Evolutionary conservation across 129 eudicot species (phyloP), one percentile per base, ranked within the genome.

Genomic region (Pulicaria dysenterica): DNA sequence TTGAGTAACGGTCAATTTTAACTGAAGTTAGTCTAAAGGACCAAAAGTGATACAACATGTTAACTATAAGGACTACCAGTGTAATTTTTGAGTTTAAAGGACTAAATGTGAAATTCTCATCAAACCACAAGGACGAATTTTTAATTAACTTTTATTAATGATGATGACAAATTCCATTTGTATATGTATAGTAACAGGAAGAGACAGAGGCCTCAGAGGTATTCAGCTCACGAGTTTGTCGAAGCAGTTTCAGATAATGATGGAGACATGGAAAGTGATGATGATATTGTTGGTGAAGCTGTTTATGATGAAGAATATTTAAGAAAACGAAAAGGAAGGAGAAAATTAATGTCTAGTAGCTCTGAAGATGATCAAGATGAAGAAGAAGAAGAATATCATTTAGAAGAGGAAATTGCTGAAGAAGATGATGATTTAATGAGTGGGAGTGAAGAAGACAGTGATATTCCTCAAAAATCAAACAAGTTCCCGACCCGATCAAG

Each of bases 271-370:
- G 89, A 91, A 63, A 88, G 89, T 58, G 96, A 89, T 42, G 91
- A 90, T 56, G 97, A 94, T 73, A 86, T 94, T 57, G 97, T 88
- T 56, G 98, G 98, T 4, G 98, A 94, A 83, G 98, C 80, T 4
- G 93, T 94, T 5, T 94, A 94, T 68, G 97, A 94, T 61, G 97
- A 94, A 6, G 98, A 94, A 44, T 94, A 94, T 76, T 34, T 94
- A 49, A 86, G 79, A 71, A 80, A 74, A 62, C 79, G 88, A 71
- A 94, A 90, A 75, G 81, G 79, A 55, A 79, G 72, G 80, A 85
- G 84, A 70, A 85, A 81, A 51, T 24, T 24, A 24, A 72, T 70
- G 59, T 82, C 93, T 0, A 94, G 97, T 64, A 86, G 96, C 78
- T 85, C 95, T 10, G 96, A 90, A 50, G 98, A 89, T 71, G 94